A percentile compares a stretch with the other conserved stretches of the same genome.
phyloP scores from a whole-genome alignment of 306 rosid genomes.

The Bauhinia variegata region DNA sequence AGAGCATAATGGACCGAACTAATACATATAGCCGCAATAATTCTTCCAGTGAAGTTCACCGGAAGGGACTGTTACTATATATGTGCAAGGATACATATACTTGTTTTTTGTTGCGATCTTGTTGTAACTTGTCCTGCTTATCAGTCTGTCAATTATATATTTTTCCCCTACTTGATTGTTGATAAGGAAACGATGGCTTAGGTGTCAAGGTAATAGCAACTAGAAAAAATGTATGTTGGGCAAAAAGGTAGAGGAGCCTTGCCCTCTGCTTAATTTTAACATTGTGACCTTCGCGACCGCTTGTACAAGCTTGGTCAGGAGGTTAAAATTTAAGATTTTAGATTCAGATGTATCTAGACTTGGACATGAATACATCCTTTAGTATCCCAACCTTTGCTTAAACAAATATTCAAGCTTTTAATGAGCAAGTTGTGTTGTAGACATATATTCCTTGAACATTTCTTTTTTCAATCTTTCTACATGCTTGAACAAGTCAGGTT shows the following conservation, averaged over 20 bases:
- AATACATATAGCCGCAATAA: background rate
- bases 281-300: constrained; percentile 36
- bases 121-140: background rate
- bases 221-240: too few species aligned
- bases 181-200: too few species aligned
- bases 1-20: background rate
- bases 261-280: constrained; percentile 39
- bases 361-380: constrained; percentile 21
- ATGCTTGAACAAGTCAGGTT: background rate
- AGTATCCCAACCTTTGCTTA: constrained; percentile 13
- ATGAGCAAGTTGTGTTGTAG: too few species aligned
- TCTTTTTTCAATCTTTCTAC: background rate
- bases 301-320: constrained; percentile 22
- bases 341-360: constrained; percentile 18
- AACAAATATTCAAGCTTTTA: too few species aligned
- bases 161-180: too few species aligned
- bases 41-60: background rate
- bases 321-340: constrained; percentile 21
- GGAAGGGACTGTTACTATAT: background rate
- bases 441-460: too few species aligned
- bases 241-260: constrained; percentile 17
- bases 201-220: too few species aligned
- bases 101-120: constrained; percentile 6
- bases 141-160: background rate
- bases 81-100: background rate